Evolutionary conservation across 2,329 filamentous ascomycete genomes (phyloP), one percentile per base, ranked within the genome.

Genomic region (Cordyceps pruinosa): DNA sequence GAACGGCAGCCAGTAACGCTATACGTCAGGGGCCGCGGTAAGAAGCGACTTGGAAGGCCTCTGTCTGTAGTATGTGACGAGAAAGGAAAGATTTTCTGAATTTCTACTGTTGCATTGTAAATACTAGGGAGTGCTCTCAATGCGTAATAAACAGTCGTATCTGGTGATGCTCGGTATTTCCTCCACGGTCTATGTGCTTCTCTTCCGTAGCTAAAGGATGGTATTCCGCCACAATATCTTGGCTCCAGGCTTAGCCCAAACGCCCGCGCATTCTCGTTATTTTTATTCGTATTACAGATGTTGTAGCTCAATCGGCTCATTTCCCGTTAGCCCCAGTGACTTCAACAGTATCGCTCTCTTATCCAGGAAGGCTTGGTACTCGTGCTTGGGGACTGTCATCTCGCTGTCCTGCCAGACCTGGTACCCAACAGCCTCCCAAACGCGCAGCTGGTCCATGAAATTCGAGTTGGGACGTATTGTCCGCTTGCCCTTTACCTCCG

Each of bases 371-470:
- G 34, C 34, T n/a, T 41, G 32, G 19, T 52, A 52, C 25, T 15
- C 32, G 17, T 44, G 32, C 59, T 70, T 70, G 45, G 68, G 69
- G 9, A 61, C 51, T 19, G 25, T 59, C 30, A 46, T 62, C 8
- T 63, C 60, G n/a, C 28, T 46, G 47, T 69, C 66, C 48, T 64
- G 61, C 69, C 67, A 71, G 5, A 70, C 53, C 6, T 65, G 32
- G 48, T 69, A 69, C 25, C 57, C 59, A 8, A 67, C 62, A 17
- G 64, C 64, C 46, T 64, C 66, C 69, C 68, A 72, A n/a, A 72
- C 62, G 28, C 58, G 53, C 28, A 72, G 63, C 57, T 71, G 70
- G 39, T 64, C 65, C 32, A 65, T 58, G 58, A 72, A 71, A 54
- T 66, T 69, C 23, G 51, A 44, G 25, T 64, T 68, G 7, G 68